Evolutionary conservation across 2,329 filamentous ascomycete species (phyloP), one percentile per base, ranked within the genome.

Genomic region (Aspergillus persii): DNA sequence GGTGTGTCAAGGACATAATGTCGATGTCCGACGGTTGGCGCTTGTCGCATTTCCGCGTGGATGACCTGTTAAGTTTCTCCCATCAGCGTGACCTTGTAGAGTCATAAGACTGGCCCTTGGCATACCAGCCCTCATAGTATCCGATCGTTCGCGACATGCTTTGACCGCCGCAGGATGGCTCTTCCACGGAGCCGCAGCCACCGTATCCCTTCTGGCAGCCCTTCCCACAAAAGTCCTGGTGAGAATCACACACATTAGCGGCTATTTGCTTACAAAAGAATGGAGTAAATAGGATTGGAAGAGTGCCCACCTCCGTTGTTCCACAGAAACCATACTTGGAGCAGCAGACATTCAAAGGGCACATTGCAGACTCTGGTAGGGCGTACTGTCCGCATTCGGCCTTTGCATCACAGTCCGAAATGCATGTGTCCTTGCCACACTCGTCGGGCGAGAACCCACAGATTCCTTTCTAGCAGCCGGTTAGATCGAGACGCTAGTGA

Each of bases 71-170:
- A 9, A 47, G 9, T 36, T 36, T n/a, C 12, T 52, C 30, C 12
- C 44, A 50, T 36, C 50, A 33, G n/a, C 48, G 47, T n/a, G 46
- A 26, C 15, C 54, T 50, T 57, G n/a, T 15, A 41, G 33, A 48
- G 26, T 52, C 12, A 50, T 26, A 48, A 29, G 9, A 26, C n/a
- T 39, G 47, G 27, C 26, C 15, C 48, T 61, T 66, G 4, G 49
- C 54, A 2, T 63, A 63, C 71, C 71, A 77, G 2, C 58, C 47
- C 56, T 76, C 72, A 56, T 75, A 78, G 55, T 77, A 77, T 1
- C 74, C 76, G 27, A 76, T 69, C 1, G 61, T 58, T 9, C 66
- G 61, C 46, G 63, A 18, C 33, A 39, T 36, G 29, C 49, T 36
- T 23, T 49, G 44, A 53, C 53, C 48, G 36, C 29, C 23, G n/a